Evolutionary conservation across 129 eudicot genomes (phyloP).

Genomic region (Flaveria ramosissima): DNA sequence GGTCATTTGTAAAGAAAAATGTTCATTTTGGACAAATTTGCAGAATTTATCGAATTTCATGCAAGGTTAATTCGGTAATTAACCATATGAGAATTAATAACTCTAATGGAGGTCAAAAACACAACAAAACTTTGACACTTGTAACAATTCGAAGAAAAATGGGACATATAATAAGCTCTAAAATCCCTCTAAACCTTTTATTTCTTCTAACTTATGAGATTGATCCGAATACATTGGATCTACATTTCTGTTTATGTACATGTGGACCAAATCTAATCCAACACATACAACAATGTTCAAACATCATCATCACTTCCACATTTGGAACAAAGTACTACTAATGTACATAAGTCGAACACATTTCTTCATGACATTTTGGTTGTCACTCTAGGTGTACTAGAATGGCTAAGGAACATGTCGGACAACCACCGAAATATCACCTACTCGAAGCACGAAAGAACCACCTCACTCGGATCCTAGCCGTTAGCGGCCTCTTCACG

Average conservation of each 20-base stretch:
- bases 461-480: constrained; percentile 66
- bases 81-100: background rate
- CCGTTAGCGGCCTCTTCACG: constrained; percentile 70
- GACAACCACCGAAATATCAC: constrained; percentile 43
- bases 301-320: constrained; percentile 5
- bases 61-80: constrained; percentile 4
- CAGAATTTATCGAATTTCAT: constrained; percentile 13
- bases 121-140: constrained; percentile 32
- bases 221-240: constrained; percentile 37
- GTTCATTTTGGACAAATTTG: background rate
- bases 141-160: constrained; percentile 37
- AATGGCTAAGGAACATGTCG: constrained; percentile 76
- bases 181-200: constrained; percentile 35
- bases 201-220: constrained; percentile 30
- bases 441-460: constrained; percentile 54
- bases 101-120: constrained; percentile 25
- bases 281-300: constrained; percentile 26
- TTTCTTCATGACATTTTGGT: constrained; percentile 9
- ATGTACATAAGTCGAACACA: background rate
- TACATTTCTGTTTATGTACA: constrained; percentile 11
- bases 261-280: constrained; percentile 26
- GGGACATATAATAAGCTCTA: constrained; percentile 12
- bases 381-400: constrained; percentile 19
- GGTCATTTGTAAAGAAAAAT: too few species aligned
- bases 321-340: too few species aligned